phyloP scores from a whole-genome alignment of 2,329 filamentous ascomycete genomes.

The Pseudogymnoascus sp. region DNA sequence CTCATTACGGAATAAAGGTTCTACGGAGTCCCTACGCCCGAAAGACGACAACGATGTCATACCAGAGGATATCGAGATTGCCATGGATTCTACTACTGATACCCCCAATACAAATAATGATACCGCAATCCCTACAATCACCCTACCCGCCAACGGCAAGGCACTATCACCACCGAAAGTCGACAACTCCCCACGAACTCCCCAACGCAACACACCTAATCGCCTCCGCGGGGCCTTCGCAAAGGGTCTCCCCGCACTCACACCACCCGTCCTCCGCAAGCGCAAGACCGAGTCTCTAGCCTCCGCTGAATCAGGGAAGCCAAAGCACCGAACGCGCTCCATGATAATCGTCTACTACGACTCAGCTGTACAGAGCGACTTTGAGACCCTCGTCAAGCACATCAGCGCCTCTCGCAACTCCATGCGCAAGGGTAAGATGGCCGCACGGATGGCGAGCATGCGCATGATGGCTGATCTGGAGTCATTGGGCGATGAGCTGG shows the following conservation, averaged over 20 bases:
- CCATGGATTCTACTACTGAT: not conserved
- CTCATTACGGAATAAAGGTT: constrained; percentile 29
- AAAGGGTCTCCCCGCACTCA: not conserved
- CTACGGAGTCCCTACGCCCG: constrained; percentile 28
- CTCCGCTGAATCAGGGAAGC: constrained; percentile 22
- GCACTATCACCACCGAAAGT: not conserved
- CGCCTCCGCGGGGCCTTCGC: not conserved
- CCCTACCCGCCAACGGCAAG: not conserved
- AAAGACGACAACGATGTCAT: constrained; percentile 18
- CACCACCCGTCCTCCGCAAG: constrained; percentile 22
- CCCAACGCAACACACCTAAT: not conserved
- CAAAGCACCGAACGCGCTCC: constrained; percentile 57
- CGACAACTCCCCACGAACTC: not conserved
- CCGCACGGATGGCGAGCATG: constrained; percentile 63
- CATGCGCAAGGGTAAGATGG: constrained; percentile 83
- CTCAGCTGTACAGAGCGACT: constrained; percentile 72
- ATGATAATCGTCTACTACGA: constrained; percentile 92
- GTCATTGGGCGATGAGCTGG: constrained; percentile 42
- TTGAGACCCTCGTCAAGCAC: constrained; percentile 75
- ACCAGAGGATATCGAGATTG: not conserved
- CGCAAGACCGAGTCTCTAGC: constrained; percentile 29
- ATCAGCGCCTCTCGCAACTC: constrained; percentile 75
- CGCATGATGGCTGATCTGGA: constrained; percentile 54
- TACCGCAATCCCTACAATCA: not conserved
- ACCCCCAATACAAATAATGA: not conserved